These are phyloP conservation scores for Kodamaea sp. DNA, from an alignment of 1,139 yeast species.

Conservation along the genomic window DNA sequence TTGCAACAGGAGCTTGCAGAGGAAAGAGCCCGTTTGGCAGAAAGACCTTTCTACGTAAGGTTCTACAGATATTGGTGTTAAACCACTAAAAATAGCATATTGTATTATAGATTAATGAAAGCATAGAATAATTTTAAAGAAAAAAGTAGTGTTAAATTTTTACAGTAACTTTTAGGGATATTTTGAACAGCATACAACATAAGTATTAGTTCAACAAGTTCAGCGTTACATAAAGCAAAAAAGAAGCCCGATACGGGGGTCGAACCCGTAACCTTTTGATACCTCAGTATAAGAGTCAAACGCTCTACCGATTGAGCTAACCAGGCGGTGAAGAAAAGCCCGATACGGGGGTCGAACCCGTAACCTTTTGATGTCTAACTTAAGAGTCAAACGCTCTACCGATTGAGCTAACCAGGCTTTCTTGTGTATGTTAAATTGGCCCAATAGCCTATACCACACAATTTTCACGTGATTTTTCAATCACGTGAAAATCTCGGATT, in stretches of 20 bases:
- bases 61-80: constrained; percentile 23
- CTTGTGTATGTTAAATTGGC: constrained; percentile 1
- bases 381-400: constrained; percentile 11
- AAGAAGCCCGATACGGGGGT: constrained; percentile 48
- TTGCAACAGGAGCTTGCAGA: constrained; percentile 24
- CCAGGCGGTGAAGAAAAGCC: constrained; percentile 26
- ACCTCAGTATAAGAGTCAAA: constrained; percentile 16
- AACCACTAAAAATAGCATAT: no score
- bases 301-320: constrained; percentile 17
- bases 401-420: constrained; percentile 9
- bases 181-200: no score
- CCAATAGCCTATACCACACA: background rate
- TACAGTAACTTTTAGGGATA: no score
- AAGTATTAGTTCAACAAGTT: no score
- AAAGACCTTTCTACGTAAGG: constrained; percentile 22
- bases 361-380: constrained; percentile 41
- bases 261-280: constrained; percentile 53
- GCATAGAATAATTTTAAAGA: constrained; percentile 1
- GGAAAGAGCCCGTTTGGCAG: constrained; percentile 20
- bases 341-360: constrained; percentile 57
- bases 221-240: no score
- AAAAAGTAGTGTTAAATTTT: background rate
- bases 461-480: background rate
- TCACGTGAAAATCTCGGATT: no score
- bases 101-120: constrained; percentile 7